Percentiles rank a stretch among this genome's conserved stretches.
Evolutionary conservation across 2,329 filamentous ascomycete species (phyloP).

Genomic region (Exophiala dermatitidis): DNA sequence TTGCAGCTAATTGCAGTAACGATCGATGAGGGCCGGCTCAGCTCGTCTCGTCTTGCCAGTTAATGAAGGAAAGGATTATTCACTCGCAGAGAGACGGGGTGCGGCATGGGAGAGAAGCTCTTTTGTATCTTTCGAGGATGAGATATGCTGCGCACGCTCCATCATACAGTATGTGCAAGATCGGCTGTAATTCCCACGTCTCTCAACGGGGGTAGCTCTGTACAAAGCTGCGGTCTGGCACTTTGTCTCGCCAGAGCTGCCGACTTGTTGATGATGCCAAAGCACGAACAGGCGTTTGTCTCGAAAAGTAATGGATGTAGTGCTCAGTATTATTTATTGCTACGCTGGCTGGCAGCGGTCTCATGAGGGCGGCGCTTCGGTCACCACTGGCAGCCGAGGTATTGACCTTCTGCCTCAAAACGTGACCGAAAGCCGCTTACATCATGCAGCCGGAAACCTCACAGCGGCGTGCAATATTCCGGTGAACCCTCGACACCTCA

Average conservation of each 20-base stretch:
- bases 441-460: too few species aligned
- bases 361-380: too few species aligned
- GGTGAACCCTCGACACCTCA: too few species aligned
- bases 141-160: slow-evolving; percentile 24
- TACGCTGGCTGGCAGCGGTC: too few species aligned
- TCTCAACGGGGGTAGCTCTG: neutral
- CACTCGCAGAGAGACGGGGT: slow-evolving; percentile 1
- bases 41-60: neutral
- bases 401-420: too few species aligned
- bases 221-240: neutral
- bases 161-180: slow-evolving; percentile 12
- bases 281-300: too few species aligned
- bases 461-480: too few species aligned
- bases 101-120: slow-evolving; percentile 12
- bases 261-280: too few species aligned
- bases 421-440: too few species aligned
- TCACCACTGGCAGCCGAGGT: too few species aligned
- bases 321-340: too few species aligned
- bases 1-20: neutral
- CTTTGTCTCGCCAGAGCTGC: neutral
- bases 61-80: neutral
- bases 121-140: slow-evolving; percentile 18
- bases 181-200: neutral
- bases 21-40: neutral
- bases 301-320: too few species aligned